Conservation (phyloP, 768 basidiomycete genomes). For the Boletus barrowsii region DNA sequence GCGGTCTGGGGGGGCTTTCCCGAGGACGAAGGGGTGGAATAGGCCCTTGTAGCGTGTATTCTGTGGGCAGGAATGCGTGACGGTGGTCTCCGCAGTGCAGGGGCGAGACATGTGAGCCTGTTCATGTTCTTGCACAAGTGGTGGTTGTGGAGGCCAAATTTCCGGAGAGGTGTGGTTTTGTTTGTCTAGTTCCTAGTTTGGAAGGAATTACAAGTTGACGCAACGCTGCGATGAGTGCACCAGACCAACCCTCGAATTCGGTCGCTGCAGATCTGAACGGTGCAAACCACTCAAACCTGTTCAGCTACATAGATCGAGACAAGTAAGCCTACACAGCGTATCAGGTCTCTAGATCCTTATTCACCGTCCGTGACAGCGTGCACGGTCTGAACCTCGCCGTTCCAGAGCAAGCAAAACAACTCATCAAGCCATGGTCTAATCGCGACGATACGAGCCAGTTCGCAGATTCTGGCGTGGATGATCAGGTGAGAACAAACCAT, state of each 20-base stretch:
- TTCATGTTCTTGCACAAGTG: constrained; percentile 21
- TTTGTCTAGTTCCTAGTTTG: constrained; percentile 19
- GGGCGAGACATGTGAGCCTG: constrained; percentile 16
- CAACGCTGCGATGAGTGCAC: constrained; percentile 8
- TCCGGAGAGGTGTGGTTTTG: constrained; percentile 10
- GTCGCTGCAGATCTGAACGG: constrained; percentile 44
- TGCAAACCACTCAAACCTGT: constrained; percentile 54
- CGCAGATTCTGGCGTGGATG: constrained; percentile 80
- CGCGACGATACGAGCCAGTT: constrained; percentile 64
- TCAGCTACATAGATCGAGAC: constrained; percentile 58
- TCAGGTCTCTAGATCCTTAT: not conserved
- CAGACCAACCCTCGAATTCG: constrained; percentile 36
- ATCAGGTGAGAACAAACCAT: constrained; percentile 54
- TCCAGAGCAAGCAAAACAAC: constrained; percentile 73
- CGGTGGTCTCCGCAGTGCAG: constrained; percentile 13
- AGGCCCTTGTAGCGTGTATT: constrained; percentile 6
- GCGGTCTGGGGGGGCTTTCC: not conserved
- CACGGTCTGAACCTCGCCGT: constrained; percentile 76
- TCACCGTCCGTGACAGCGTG: constrained; percentile 45
- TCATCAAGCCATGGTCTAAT: constrained; percentile 82
- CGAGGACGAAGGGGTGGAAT: constrained; percentile 17
- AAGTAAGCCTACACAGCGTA: constrained; percentile 41
- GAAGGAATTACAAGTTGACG: constrained; percentile 6
- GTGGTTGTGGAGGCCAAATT: constrained; percentile 8
- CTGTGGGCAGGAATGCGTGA: not conserved